phyloP scores from a whole-genome alignment of 2,329 filamentous ascomycete genomes.

The Aspergillus thermomutatus region DNA sequence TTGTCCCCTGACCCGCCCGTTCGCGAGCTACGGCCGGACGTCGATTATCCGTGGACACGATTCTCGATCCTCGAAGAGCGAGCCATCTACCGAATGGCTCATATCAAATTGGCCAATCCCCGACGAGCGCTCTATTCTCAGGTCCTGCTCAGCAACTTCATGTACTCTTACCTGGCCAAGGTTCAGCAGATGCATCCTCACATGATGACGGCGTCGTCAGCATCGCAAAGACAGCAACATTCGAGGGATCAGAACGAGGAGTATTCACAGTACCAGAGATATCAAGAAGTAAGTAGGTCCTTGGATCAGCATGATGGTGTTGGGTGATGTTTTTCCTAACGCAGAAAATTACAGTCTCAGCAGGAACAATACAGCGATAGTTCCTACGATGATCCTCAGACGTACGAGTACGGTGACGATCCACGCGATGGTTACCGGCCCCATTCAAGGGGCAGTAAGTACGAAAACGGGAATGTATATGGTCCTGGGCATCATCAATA shows the following conservation, averaged over 20 bases:
- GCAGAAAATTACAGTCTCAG: conserved; percentile 17
- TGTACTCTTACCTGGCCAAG: conserved; percentile 98
- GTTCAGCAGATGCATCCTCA: conserved; percentile 98
- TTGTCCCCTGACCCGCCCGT: conserved; percentile 78
- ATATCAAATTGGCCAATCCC: conserved; percentile 98
- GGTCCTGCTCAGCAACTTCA: conserved; percentile 96
- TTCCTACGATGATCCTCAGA: conserved; percentile 49
- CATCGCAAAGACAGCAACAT: conserved; percentile 60
- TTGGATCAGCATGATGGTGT: not conserved
- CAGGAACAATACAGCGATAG: conserved; percentile 38
- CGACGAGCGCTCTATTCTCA: conserved; percentile 88
- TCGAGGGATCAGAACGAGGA: conserved; percentile 40
- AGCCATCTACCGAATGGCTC: conserved; percentile 97
- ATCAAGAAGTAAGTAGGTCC: conserved; percentile 42
- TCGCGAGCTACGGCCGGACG: conserved; percentile 72
- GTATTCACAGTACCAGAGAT: conserved; percentile 44
- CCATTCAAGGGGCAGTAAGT: conserved; percentile 35
- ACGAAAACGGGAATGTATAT: conserved; percentile 38
- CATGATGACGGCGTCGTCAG: conserved; percentile 80
- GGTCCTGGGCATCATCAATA: conserved; percentile 36
- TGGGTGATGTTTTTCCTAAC: not conserved
- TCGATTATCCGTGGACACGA: conserved; percentile 94
- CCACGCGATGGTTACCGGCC: conserved; percentile 35
- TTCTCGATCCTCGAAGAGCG: conserved; percentile 94
- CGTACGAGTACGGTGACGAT: conserved; percentile 51